Base-by-base conservation (phyloP, 2,329 filamentous ascomycete species). In the Mollisia scopiformis region DNA sequence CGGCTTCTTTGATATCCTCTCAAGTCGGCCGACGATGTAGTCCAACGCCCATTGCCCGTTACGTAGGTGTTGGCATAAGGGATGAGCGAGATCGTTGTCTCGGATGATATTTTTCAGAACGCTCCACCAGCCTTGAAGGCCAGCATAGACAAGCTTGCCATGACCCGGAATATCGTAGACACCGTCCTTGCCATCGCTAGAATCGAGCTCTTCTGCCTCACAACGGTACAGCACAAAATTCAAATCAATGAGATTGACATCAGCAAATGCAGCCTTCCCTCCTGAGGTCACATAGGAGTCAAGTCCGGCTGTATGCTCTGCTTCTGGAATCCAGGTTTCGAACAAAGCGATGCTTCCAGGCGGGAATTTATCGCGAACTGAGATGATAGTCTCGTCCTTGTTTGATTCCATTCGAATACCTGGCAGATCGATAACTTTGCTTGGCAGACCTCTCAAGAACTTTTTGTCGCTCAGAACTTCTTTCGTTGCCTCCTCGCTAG, bases 71-170 rank as follows among this genome's bases (percentile, higher is more conserved):
- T 97, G 89, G 75, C 94, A 98, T 11, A 99, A 83, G 0, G 95
- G 91, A 73, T 99, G 95, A 0, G 91, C 95, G 8, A 99, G 84
- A 72, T 98, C 88, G 74, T 99, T 99, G 65, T 95, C 88, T 54
- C 83, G 85, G 68, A 98, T 91, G 63, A 99, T 89, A 59, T 90
- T 83, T 69, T 92, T 89, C 43, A 99, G 79, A 0, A 97, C 81
- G 73, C 93, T 97, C 93, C 94, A 97, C 94, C 95, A 99, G 37
- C 96, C 96, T 75, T 99, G 95, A n/a, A 99, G 82, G 62, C 95
- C 95, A 62, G 94, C 94, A 75, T 98, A 99, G 2, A 97, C 91
- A 43, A 97, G 83, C 61, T 90, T 87, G 2, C 93, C 94, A 72
- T 93, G 82, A 1, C 88, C 88, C 1, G 95, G 95, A 65, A 99